Conservation (phyloP, 106 monocot genomes). For the Platanthera guangdongensis region DNA sequence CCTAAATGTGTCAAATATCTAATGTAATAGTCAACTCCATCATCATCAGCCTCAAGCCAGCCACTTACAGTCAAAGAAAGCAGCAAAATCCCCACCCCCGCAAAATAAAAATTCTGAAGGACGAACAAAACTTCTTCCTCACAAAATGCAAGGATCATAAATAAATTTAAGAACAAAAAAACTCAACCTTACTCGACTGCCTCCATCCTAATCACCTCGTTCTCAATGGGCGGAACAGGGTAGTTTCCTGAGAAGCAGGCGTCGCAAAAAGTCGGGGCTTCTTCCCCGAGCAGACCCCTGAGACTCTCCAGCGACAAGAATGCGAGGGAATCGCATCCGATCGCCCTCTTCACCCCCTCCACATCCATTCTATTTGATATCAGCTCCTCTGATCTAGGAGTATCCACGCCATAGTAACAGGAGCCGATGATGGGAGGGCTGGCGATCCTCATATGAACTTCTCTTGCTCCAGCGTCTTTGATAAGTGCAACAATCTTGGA, state of each 20-base stretch:
- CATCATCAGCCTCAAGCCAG: not conserved
- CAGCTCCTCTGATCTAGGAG: constrained; percentile 59
- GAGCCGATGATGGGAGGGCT: constrained; percentile 80
- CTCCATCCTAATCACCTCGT: constrained; percentile 11
- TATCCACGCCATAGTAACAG: constrained; percentile 90
- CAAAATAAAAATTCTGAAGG: not conserved
- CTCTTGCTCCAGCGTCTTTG: constrained; percentile 61
- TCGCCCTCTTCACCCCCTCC: constrained; percentile 39
- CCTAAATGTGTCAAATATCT: too few relatives aligned
- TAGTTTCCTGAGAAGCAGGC: constrained; percentile 62
- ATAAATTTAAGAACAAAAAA: not conserved
- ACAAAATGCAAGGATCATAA: not conserved
- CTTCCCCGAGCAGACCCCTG: constrained; percentile 21
- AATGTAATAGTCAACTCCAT: too few relatives aligned
- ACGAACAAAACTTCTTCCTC: constrained; percentile 2
- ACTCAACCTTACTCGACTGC: not conserved
- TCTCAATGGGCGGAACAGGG: constrained; percentile 43
- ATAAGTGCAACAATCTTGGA: constrained; percentile 85
- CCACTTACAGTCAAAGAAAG: not conserved
- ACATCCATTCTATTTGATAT: constrained; percentile 59
- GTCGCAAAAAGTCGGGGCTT: constrained; percentile 50
- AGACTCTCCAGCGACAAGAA: constrained; percentile 48
- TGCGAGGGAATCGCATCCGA: constrained; percentile 56
- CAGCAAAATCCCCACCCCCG: not conserved
- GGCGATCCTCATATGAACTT: constrained; percentile 93